Evolutionary conservation across 345 rosid species (phyloP).

Genomic region (Adansonia digitata): DNA sequence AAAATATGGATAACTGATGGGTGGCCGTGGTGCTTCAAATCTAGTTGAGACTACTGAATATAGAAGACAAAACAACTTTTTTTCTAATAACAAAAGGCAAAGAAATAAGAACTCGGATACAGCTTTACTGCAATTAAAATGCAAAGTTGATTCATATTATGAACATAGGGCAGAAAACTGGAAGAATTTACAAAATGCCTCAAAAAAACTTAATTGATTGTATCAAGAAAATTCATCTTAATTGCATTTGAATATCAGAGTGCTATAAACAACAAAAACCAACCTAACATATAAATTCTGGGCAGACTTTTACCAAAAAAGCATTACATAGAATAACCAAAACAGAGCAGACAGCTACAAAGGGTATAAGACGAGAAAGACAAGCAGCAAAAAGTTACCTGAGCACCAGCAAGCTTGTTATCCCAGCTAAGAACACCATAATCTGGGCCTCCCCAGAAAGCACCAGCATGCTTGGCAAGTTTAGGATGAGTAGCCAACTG

Average conservation of each 20-base stretch:
- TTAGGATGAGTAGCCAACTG: constrained; percentile 66
- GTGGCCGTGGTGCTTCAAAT: neutral
- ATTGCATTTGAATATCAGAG: neutral
- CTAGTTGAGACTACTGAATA: neutral
- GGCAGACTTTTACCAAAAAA: neutral
- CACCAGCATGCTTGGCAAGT: constrained; percentile 86
- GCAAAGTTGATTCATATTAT: neutral
- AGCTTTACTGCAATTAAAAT: neutral
- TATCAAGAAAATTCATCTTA: neutral
- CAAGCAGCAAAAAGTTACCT: constrained; percentile 41
- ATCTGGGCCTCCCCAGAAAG: constrained; percentile 87
- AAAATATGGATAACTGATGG: neutral
- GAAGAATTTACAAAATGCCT: neutral
- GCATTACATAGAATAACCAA: neutral
- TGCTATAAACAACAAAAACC: neutral
- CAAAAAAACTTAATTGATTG: neutral
- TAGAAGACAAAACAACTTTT: neutral
- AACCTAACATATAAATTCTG: neutral
- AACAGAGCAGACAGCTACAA: neutral
- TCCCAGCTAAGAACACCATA: constrained; percentile 96
- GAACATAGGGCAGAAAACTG: neutral
- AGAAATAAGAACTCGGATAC: constrained; percentile 8
- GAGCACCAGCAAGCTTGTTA: constrained; percentile 96
- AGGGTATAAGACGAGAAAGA: neutral
- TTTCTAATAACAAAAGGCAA: constrained; percentile 29